Conservation (phyloP, 176 grass and related monocot species). For the Triticum turgidum region DNA sequence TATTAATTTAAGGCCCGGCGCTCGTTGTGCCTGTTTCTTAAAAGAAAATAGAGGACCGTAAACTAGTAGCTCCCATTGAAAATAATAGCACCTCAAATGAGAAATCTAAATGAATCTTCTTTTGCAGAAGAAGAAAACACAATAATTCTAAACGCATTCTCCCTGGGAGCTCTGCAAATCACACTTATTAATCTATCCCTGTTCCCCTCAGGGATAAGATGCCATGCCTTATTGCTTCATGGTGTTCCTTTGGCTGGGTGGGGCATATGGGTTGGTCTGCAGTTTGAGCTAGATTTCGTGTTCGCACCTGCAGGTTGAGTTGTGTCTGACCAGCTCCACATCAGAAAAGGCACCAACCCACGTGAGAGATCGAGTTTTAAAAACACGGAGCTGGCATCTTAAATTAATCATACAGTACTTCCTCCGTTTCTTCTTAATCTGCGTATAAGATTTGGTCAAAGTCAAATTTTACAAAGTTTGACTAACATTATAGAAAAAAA, state of each 20-base stretch:
- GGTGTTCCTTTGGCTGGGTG: slow-evolving; percentile 5
- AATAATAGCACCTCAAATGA: too few relatives aligned
- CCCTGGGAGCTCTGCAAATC: too few relatives aligned
- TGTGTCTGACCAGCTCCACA: background rate
- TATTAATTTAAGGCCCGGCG: too few relatives aligned
- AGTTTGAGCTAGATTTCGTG: slow-evolving; percentile 24
- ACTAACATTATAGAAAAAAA: too few relatives aligned
- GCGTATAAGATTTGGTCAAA: too few relatives aligned
- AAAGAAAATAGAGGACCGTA: too few relatives aligned
- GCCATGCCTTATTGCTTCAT: background rate
- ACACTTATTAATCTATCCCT: background rate
- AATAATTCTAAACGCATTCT: background rate
- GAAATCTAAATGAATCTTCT: too few relatives aligned
- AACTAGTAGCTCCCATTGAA: too few relatives aligned
- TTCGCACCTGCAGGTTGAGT: slow-evolving; percentile 13
- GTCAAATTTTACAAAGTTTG: too few relatives aligned
- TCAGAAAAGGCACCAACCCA: background rate
- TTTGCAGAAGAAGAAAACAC: background rate
- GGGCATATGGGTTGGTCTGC: slow-evolving; percentile 12
- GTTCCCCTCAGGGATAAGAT: background rate
- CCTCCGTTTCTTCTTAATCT: too few relatives aligned
- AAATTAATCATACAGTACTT: background rate
- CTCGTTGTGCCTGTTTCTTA: too few relatives aligned
- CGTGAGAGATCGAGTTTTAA: background rate
- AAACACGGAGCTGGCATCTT: background rate